Percentiles rank a stretch among this genome's conserved stretches.
phyloP scores from a whole-genome alignment of 768 basidiomycete species.

The Hysterangium stoloniferum region DNA sequence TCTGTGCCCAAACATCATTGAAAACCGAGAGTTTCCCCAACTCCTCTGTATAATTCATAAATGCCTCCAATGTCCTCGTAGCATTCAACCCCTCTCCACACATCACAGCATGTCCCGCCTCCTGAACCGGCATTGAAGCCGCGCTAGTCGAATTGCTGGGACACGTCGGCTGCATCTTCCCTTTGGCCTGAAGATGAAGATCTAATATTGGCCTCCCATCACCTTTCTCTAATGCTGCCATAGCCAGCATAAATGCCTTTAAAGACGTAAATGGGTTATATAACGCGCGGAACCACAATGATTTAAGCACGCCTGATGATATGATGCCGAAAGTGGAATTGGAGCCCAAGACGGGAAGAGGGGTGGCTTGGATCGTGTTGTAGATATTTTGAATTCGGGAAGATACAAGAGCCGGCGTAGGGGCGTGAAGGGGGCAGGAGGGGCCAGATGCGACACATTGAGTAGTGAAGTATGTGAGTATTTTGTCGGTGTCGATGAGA shows the following conservation, averaged over 20 bases:
- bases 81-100: slow-evolving; percentile 16
- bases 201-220: slow-evolving; percentile 17
- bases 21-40: slow-evolving; percentile 13
- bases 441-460: slow-evolving; percentile 21
- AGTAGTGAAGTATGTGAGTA: slow-evolving; percentile 13
- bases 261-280: slow-evolving; percentile 14
- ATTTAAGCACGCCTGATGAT: slow-evolving; percentile 12
- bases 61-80: slow-evolving; percentile 10
- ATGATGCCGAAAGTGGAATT: slow-evolving; percentile 2
- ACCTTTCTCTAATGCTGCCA: slow-evolving; percentile 22
- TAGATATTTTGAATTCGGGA: slow-evolving; percentile 12
- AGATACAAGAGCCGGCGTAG: slow-evolving; percentile 15
- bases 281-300: slow-evolving; percentile 17
- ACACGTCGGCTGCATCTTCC: slow-evolving; percentile 1
- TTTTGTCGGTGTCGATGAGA: slow-evolving; percentile 20
- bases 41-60: slow-evolving; percentile 10
- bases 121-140: not conserved
- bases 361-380: slow-evolving; percentile 4
- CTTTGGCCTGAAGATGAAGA: too few relatives aligned
- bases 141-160: too few relatives aligned
- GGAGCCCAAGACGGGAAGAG: slow-evolving; percentile 3
- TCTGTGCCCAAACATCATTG: slow-evolving; percentile 15
- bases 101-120: slow-evolving; percentile 10
- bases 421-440: slow-evolving; percentile 17
- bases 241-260: not conserved